phyloP scores from a whole-genome alignment of 768 basidiomycete genomes.

The Nidularia sp. region DNA sequence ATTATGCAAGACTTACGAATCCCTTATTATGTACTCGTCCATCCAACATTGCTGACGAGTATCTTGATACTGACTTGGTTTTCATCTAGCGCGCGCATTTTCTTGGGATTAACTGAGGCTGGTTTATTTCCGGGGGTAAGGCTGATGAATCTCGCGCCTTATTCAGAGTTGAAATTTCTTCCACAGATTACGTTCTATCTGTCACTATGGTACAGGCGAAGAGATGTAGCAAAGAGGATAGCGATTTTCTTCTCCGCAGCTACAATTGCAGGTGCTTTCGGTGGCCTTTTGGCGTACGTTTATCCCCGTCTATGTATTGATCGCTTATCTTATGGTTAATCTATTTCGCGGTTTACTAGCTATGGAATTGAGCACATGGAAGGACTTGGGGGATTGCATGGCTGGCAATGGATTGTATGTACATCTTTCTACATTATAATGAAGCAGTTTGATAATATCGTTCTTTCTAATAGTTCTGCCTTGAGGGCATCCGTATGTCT shows the following conservation, averaged over 20 bases:
- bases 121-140: conserved; percentile 34
- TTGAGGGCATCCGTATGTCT: conserved; percentile 31
- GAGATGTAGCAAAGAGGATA: conserved; percentile 53
- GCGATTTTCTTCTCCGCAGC: conserved; percentile 65
- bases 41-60: neutral
- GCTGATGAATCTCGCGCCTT: neutral
- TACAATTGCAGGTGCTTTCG: conserved; percentile 47
- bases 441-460: neutral
- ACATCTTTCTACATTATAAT: neutral
- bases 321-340: conserved; percentile 8
- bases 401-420: conserved; percentile 50
- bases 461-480: conserved; percentile 28
- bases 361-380: conserved; percentile 43
- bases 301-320: neutral
- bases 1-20: conserved; percentile 16
- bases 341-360: conserved; percentile 19
- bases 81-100: conserved; percentile 26
- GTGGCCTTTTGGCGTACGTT: conserved; percentile 46
- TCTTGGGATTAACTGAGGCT: conserved; percentile 34
- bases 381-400: conserved; percentile 29
- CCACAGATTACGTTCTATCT: conserved; percentile 38
- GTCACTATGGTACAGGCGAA: conserved; percentile 57
- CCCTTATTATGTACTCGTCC: conserved; percentile 13
- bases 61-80: neutral
- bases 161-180: neutral